These are phyloP conservation scores for Suillus alpinus DNA, from an alignment of 768 basidiomycete species.

Conservation along the genomic window DNA sequence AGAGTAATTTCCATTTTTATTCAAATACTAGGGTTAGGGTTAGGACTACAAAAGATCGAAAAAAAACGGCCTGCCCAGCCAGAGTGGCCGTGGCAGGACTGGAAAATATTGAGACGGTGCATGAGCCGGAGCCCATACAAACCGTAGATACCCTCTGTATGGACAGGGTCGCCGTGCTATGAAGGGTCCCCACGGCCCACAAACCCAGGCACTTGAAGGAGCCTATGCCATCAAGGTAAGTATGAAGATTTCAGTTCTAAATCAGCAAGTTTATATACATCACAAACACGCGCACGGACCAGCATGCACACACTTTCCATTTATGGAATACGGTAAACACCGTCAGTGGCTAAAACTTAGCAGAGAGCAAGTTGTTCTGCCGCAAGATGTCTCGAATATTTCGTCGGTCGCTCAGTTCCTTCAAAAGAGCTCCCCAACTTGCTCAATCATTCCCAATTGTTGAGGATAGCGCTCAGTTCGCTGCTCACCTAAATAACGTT, in stretches of 20 bases:
- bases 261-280: conserved; percentile 11
- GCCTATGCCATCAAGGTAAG: conserved; percentile 65
- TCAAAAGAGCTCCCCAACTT: neutral
- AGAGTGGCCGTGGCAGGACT: conserved; percentile 60
- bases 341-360: neutral
- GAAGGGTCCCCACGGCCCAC: conserved; percentile 52
- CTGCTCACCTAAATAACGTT: conserved; percentile 58
- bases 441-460: neutral
- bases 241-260: conserved; percentile 31
- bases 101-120: conserved; percentile 82
- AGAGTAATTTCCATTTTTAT: neutral
- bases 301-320: neutral
- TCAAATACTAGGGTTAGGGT: conserved; percentile 27
- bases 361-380: neutral
- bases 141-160: conserved; percentile 39
- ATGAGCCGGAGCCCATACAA: conserved; percentile 67
- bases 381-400: conserved; percentile 1
- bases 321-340: neutral
- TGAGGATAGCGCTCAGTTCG: conserved; percentile 28
- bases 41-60: conserved; percentile 10
- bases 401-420: conserved; percentile 1
- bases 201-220: conserved; percentile 54
- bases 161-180: conserved; percentile 60
- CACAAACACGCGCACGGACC: conserved; percentile 21
- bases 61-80: conserved; percentile 46